A percentile compares a stretch with the other conserved stretches of the same genome.
Conservation (phyloP, 495 filamentous ascomycete species). For the Rostrohypoxylon terebratum region DNA sequence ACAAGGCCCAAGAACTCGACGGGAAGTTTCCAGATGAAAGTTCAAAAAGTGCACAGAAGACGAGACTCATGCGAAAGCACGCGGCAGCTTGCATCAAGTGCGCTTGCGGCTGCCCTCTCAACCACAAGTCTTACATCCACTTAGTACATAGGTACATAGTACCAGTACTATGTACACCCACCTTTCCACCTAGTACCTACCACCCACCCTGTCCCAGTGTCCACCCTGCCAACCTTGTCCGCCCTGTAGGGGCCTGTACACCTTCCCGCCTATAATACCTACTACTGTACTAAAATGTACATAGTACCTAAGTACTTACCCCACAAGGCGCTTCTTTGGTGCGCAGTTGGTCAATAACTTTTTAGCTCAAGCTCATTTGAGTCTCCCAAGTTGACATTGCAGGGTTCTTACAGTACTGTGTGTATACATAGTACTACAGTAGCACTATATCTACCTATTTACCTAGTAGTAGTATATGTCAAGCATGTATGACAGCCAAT, state of each 20-base stretch:
- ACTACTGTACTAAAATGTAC: too few species aligned
- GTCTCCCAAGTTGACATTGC: too few species aligned
- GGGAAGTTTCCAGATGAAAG: constrained; percentile 26
- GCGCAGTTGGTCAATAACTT: constrained; percentile 13
- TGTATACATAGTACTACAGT: too few species aligned
- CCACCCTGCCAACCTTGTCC: neutral
- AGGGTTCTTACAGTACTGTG: too few species aligned
- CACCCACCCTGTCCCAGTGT: constrained; percentile 16
- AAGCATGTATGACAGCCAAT: constrained; percentile 23
- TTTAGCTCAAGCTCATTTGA: neutral
- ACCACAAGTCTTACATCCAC: too few species aligned
- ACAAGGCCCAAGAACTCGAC: constrained; percentile 17
- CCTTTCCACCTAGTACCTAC: too few species aligned
- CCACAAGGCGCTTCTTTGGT: constrained; percentile 21
- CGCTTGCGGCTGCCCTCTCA: constrained; percentile 36
- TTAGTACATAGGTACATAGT: too few species aligned
- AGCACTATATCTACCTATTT: too few species aligned
- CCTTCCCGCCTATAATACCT: too few species aligned
- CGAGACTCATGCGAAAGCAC: constrained; percentile 32
- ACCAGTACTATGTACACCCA: too few species aligned
- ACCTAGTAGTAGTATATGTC: too few species aligned
- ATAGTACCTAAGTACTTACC: constrained; percentile 27
- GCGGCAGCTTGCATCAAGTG: constrained; percentile 40
- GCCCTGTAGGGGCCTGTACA: too few species aligned
- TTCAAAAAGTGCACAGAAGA: constrained; percentile 30